Percentiles rank a stretch among this genome's conserved stretches.
Conservation (phyloP, 2,329 filamentous ascomycete genomes). For the Arthrobotrys entomopaga region DNA sequence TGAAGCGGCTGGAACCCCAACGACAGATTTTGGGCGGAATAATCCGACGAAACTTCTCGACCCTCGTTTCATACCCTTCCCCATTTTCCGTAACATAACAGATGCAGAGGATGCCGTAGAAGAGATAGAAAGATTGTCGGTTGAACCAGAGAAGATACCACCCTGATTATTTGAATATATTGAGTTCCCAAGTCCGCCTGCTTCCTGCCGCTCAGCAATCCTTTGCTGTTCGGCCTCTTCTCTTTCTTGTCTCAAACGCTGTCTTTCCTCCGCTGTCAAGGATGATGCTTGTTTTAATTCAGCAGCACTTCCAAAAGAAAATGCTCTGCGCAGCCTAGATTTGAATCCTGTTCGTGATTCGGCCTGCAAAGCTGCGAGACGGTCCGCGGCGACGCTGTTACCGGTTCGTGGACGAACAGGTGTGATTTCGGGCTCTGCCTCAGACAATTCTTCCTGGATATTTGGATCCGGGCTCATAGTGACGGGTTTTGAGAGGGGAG, state of each 20-base stretch:
- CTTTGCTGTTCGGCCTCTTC: slow-evolving; percentile 88
- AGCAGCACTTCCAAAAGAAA: slow-evolving; percentile 95
- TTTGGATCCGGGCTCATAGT: slow-evolving; percentile 69
- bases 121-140: slow-evolving; percentile 91
- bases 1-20: slow-evolving; percentile 80
- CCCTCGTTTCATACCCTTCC: slow-evolving; percentile 95
- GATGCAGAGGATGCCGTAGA: slow-evolving; percentile 90
- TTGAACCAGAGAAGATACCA: slow-evolving; percentile 86
- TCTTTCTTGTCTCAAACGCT: slow-evolving; percentile 61
- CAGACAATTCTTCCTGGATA: slow-evolving; percentile 43
- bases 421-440: slow-evolving; percentile 47
- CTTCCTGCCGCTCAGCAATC: slow-evolving; percentile 92
- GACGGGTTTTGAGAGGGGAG: slow-evolving; percentile 77
- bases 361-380: slow-evolving; percentile 80
- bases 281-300: slow-evolving; percentile 82
- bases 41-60: slow-evolving; percentile 89
- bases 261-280: slow-evolving; percentile 60
- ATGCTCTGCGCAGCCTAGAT: slow-evolving; percentile 82
- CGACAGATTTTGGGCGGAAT: slow-evolving; percentile 91
- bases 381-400: slow-evolving; percentile 78
- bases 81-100: slow-evolving; percentile 98
- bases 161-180: slow-evolving; percentile 85
- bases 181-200: slow-evolving; percentile 85
- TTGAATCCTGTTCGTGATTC: slow-evolving; percentile 58
- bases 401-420: slow-evolving; percentile 42